Base-by-base conservation (phyloP, 2,329 filamentous ascomycete species). In the Monosporascus sp. region DNA sequence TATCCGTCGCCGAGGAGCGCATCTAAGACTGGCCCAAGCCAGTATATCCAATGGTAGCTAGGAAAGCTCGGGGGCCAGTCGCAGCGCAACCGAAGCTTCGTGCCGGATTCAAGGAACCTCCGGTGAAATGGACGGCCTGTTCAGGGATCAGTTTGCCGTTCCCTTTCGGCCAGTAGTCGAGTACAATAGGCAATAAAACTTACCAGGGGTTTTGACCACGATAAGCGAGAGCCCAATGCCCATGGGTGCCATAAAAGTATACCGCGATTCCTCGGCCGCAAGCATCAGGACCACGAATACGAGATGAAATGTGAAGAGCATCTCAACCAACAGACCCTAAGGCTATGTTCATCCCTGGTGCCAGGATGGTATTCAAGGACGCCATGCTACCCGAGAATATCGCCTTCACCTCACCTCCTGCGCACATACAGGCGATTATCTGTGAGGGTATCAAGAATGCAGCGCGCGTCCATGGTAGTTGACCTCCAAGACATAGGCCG, bases 211-310 rank as follows among this genome's bases (percentile, higher is more conserved):
- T 58, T 72, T 58, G 0, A 68, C 66, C 26, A 88, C 74, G 61
- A 89, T 88, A 19, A 89, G 73, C 0, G 84, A 71, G 2, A 88
- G 67, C 0, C 86, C 86, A 58, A 89, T 87, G 0, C 82, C 85
- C 0, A 89, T 69, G 0, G 86, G 86, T 0, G 85, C 86, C 3
- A 88, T 69, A 61, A 78, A 88, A 0, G 85, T 88, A 5, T 79
- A 80, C 57, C 80, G 81, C 62, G 87, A 84, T 68, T 88, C 88
- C 63, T 87, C 84, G 3, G 76, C 78, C 1, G 84, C 84, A 37
- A 87, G 72, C 82, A 87, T 87, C 64, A 84, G 77, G 52, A 85
- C 77, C 7, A 81, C 78, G 54, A 85, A 78, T 11, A 85, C 76
- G 17, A 86, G 72, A 62, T 83, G 73, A 1, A 79, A 74, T 0